Conservation (phyloP, 441 rosid genomes). For the Syzygium syzygioides region DNA sequence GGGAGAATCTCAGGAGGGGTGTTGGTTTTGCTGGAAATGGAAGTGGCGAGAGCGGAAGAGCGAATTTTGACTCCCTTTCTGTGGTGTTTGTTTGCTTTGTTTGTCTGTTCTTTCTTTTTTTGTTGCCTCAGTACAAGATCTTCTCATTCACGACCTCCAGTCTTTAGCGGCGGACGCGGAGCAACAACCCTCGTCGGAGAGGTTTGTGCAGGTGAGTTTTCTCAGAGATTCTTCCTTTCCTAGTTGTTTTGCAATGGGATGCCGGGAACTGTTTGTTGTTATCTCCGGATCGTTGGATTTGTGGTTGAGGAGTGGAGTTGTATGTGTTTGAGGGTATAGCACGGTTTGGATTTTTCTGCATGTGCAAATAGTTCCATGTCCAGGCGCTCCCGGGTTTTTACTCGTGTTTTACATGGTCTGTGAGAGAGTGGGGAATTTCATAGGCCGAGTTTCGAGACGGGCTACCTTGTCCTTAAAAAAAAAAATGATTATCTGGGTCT, state of each 20-base stretch:
- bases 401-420: neutral
- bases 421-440: neutral
- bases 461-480: neutral
- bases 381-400: neutral
- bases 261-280: neutral
- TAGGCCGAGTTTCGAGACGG: neutral
- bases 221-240: neutral
- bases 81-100: too few relatives aligned
- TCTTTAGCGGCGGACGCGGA: conserved; percentile 39
- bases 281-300: neutral
- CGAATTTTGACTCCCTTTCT: neutral
- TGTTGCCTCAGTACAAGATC: conserved; percentile 42
- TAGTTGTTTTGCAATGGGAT: neutral
- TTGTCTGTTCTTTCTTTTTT: neutral
- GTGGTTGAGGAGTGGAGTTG: neutral
- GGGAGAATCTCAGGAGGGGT: neutral
- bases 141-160: conserved; percentile 45
- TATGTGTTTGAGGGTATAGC: neutral
- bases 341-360: neutral
- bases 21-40: neutral
- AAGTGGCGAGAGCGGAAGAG: neutral
- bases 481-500: neutral
- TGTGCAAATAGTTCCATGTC: neutral
- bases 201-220: conserved; percentile 39
- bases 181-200: conserved; percentile 22